Conservation (phyloP, 2,329 filamentous ascomycete genomes). For the Penicillium sp. region DNA sequence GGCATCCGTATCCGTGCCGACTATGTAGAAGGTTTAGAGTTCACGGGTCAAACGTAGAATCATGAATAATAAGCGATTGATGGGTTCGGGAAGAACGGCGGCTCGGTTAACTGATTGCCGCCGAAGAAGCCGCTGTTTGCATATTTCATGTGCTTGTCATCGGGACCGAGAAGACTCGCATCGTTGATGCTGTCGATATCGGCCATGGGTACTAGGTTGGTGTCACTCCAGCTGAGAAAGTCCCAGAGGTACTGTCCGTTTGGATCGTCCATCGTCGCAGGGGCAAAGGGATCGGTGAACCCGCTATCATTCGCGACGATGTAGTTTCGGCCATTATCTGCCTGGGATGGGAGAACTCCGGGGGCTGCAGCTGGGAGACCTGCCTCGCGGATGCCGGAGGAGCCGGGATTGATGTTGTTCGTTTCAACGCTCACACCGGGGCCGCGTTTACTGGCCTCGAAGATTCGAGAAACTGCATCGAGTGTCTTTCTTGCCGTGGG, state of each 20-base stretch:
- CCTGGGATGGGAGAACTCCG: constrained; percentile 20
- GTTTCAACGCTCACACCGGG: constrained; percentile 24
- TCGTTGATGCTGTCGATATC: constrained; percentile 33
- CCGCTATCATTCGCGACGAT: constrained; percentile 27
- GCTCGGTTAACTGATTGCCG: constrained; percentile 30
- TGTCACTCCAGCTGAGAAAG: constrained; percentile 45
- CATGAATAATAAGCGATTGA: constrained; percentile 32
- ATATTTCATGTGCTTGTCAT: constrained; percentile 35
- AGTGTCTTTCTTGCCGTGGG: constrained; percentile 66
- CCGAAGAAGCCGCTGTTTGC: constrained; percentile 25
- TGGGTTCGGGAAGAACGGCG: constrained; percentile 32
- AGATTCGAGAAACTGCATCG: constrained; percentile 68
- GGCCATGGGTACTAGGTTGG: constrained; percentile 35
- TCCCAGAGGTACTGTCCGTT: constrained; percentile 42
- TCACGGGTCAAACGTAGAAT: not conserved
- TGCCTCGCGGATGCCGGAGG: constrained; percentile 24
- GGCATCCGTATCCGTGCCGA: too few species aligned
- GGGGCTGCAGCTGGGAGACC: constrained; percentile 17
- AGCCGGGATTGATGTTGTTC: constrained; percentile 15
- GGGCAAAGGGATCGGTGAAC: constrained; percentile 31
- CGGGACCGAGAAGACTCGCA: constrained; percentile 30
- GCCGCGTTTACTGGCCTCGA: constrained; percentile 57
- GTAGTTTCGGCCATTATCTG: constrained; percentile 25
- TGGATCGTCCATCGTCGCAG: constrained; percentile 34
- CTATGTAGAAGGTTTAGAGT: not conserved